Evolutionary conservation across 2,329 filamentous ascomycete species (phyloP).

Genomic region (Epicoccum sorghinum): DNA sequence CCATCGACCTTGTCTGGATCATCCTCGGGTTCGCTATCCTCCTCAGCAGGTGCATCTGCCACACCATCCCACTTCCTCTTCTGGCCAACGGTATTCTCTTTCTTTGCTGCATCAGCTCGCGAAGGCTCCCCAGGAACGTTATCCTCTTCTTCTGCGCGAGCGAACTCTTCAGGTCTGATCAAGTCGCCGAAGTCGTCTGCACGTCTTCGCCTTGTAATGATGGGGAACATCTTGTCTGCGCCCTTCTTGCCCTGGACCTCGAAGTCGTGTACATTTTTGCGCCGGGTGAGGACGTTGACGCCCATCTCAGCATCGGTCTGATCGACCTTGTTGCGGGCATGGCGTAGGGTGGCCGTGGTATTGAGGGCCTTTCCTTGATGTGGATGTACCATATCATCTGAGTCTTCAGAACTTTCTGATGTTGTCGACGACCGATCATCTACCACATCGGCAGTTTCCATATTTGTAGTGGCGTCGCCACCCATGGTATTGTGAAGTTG

Average conservation of each 20-base stretch:
- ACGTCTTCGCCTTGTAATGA: constrained; percentile 77
- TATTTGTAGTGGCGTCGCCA: constrained; percentile 63
- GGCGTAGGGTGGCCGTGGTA: constrained; percentile 81
- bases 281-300: constrained; percentile 86
- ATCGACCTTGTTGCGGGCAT: constrained; percentile 78
- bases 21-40: constrained; percentile 56
- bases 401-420: constrained; percentile 85
- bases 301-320: constrained; percentile 89
- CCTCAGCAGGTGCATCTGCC: constrained; percentile 45
- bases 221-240: constrained; percentile 89
- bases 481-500: constrained; percentile 85
- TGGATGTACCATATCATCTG: constrained; percentile 69
- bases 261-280: constrained; percentile 90
- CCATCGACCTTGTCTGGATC: constrained; percentile 64
- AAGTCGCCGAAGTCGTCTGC: constrained; percentile 92
- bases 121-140: constrained; percentile 71
- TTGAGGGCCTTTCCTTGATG: constrained; percentile 93
- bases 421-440: constrained; percentile 88
- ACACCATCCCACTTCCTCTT: constrained; percentile 93
- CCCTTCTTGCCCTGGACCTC: constrained; percentile 91
- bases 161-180: constrained; percentile 91
- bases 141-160: constrained; percentile 90
- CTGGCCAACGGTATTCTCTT: constrained; percentile 69
- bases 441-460: constrained; percentile 75
- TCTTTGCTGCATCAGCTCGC: constrained; percentile 57